A percentile compares a stretch with the other conserved stretches of the same genome.
phyloP scores from a whole-genome alignment of 331 rosid genomes.

The Pyracantha coccinea region DNA sequence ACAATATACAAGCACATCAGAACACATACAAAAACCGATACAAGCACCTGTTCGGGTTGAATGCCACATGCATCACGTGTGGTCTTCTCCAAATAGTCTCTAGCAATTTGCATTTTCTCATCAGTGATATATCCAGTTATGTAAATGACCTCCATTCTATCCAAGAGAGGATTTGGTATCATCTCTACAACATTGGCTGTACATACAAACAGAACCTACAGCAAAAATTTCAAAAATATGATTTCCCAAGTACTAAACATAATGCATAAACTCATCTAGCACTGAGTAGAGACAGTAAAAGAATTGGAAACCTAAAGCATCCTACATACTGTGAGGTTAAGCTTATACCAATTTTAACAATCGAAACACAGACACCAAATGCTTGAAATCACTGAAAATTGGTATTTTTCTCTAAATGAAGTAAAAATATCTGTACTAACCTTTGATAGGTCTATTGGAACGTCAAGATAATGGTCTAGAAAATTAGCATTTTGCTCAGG shows the following conservation, averaged over 20 bases:
- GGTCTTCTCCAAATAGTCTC: slow-evolving; percentile 87
- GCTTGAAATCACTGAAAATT: not conserved
- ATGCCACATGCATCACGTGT: slow-evolving; percentile 88
- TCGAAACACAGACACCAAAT: not conserved
- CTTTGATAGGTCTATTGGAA: slow-evolving; percentile 94
- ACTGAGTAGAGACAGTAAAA: not conserved
- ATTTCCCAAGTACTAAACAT: not conserved
- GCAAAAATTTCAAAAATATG: slow-evolving; percentile 18
- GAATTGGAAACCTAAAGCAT: not conserved
- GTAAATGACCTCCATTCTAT: slow-evolving; percentile 88
- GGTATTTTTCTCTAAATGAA: not conserved
- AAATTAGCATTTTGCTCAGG: slow-evolving; percentile 99
- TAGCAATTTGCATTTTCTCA: slow-evolving; percentile 93
- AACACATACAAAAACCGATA: not conserved
- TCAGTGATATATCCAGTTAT: slow-evolving; percentile 89
- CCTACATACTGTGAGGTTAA: not conserved
- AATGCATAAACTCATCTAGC: not conserved
- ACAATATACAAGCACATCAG: not conserved
- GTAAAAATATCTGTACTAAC: slow-evolving; percentile 19
- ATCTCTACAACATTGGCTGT: slow-evolving; percentile 85
- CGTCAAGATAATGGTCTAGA: slow-evolving; percentile 97
- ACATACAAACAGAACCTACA: slow-evolving; percentile 96
- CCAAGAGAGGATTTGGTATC: slow-evolving; percentile 93
- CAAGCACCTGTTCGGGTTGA: slow-evolving; percentile 59
- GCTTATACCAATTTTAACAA: not conserved